These are phyloP conservation scores for Trichosanthes cucumerina DNA, from an alignment of 306 rosid genomes.

Conservation along the genomic window DNA sequence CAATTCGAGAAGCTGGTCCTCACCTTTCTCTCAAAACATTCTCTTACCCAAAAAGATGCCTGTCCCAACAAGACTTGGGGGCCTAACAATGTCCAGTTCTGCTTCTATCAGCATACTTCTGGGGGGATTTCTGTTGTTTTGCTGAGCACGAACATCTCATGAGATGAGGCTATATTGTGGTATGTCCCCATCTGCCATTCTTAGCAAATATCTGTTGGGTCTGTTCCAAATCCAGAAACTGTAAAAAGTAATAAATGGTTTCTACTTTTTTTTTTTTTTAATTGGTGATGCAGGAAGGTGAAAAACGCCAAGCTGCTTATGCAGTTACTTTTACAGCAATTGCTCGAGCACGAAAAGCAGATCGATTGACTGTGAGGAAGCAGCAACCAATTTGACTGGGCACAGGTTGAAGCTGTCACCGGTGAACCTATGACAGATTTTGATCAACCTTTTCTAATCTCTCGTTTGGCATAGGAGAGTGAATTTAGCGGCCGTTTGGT, in stretches of 20 bases:
- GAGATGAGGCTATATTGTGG: not conserved
- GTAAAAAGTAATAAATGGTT: not conserved
- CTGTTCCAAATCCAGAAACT: not conserved
- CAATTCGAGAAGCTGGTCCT: too few relatives aligned
- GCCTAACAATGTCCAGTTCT: not conserved
- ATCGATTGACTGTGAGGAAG: not conserved
- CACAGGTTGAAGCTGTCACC: not conserved
- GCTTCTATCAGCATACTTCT: not conserved
- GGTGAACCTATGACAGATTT: not conserved
- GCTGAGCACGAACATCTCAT: not conserved
- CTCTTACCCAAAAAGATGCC: too few relatives aligned
- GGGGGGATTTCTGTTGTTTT: not conserved
- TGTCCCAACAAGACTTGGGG: too few relatives aligned
- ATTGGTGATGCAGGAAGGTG: not conserved
- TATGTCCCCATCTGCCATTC: not conserved
- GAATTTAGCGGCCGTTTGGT: too few relatives aligned
- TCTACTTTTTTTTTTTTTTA: not conserved
- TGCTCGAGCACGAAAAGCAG: not conserved
- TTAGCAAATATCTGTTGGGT: not conserved
- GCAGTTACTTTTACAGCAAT: not conserved
- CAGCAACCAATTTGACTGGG: not conserved
- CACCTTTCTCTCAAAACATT: too few relatives aligned
- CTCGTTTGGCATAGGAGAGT: not conserved
- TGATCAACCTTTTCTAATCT: not conserved
- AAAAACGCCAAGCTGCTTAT: not conserved